phyloP scores from a whole-genome alignment of 2,329 filamentous ascomycete genomes.

The Dryadomyces quercus-mongolicae region DNA sequence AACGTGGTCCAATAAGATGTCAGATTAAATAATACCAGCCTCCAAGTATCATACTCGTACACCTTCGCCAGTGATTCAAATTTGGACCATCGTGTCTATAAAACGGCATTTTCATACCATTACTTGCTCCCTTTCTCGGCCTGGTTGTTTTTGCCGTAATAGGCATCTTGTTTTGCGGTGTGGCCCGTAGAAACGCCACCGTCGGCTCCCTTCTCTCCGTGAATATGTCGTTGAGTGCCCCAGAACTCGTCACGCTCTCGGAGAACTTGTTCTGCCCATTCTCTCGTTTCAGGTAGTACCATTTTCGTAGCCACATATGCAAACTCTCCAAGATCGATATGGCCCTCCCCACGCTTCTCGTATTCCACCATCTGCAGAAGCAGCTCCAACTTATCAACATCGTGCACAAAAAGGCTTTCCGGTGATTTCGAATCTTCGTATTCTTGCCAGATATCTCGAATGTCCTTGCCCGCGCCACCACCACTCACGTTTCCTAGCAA shows the following conservation, averaged over 20 bases:
- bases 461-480: conserved; percentile 45
- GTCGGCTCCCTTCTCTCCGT: conserved; percentile 30
- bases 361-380: conserved; percentile 95
- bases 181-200: conserved; percentile 26
- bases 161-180: conserved; percentile 32
- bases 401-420: conserved; percentile 85
- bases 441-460: conserved; percentile 80
- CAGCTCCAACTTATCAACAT: conserved; percentile 94
- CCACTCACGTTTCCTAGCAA: conserved; percentile 65
- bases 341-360: conserved; percentile 54
- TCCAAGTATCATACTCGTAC: too few species aligned
- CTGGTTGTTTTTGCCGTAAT: conserved; percentile 25
- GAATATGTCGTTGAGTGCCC: conserved; percentile 35
- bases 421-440: conserved; percentile 81
- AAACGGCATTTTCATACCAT: background rate
- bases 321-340: conserved; percentile 76
- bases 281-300: conserved; percentile 60
- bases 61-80: background rate
- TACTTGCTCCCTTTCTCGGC: background rate
- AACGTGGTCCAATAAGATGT: too few species aligned
- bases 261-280: conserved; percentile 70
- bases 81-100: background rate
- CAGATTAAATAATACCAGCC: too few species aligned
- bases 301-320: conserved; percentile 65
- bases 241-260: conserved; percentile 66